Evolutionary conservation across 192 early-diverging fungal genomes (phyloP).

Genomic region (Chytriomyces sp.): DNA sequence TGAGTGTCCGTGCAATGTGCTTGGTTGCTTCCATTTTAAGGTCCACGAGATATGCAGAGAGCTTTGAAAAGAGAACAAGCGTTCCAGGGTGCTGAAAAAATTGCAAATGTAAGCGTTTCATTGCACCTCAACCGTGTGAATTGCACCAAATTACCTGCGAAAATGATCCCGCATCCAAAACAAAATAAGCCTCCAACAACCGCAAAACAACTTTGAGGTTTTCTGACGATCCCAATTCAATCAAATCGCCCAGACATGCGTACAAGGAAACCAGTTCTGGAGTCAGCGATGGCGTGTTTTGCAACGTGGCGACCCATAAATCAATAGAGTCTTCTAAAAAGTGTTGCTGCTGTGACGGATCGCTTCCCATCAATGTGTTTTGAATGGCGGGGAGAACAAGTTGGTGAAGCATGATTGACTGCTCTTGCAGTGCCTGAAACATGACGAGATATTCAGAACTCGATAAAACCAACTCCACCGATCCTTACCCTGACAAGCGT

Average conservation of each 20-base stretch:
- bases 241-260: constrained; percentile 60
- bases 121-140: not conserved
- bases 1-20: constrained; percentile 66
- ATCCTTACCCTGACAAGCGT: constrained; percentile 54
- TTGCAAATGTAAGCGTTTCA: not conserved
- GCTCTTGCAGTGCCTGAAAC: constrained; percentile 64
- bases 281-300: constrained; percentile 64
- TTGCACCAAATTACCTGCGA: constrained; percentile 56
- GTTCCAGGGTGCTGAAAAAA: constrained; percentile 32
- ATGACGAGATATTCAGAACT: not conserved
- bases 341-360: constrained; percentile 49
- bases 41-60: constrained; percentile 55
- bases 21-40: constrained; percentile 64
- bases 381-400: constrained; percentile 78
- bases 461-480: constrained; percentile 52
- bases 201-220: constrained; percentile 73
- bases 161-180: constrained; percentile 64
- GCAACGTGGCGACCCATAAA: constrained; percentile 82
- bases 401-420: constrained; percentile 73
- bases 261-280: constrained; percentile 65
- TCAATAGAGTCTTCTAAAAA: constrained; percentile 91
- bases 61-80: constrained; percentile 40
- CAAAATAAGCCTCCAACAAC: constrained; percentile 82
- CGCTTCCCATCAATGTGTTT: constrained; percentile 71
- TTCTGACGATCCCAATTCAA: constrained; percentile 77